Conservation (phyloP, 1,139 yeast genomes). For the Meyerozyma sp. region DNA sequence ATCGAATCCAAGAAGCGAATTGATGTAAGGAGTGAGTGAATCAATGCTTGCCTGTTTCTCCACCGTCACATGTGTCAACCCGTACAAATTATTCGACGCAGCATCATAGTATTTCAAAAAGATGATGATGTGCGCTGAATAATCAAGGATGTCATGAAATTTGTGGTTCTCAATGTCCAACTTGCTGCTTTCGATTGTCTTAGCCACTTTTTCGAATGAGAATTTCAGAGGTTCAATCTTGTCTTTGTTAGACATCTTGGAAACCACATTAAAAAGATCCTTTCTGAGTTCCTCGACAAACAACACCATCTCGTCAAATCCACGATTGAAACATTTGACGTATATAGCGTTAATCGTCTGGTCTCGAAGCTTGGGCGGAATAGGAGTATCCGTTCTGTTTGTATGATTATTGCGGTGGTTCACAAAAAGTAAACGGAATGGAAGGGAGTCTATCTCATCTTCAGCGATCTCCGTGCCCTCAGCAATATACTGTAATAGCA, state of each 20-base stretch:
- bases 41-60: slow-evolving; percentile 44
- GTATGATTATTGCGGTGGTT: slow-evolving; percentile 73
- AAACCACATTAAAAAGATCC: slow-evolving; percentile 22
- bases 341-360: slow-evolving; percentile 34
- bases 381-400: slow-evolving; percentile 53
- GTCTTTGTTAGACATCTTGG: slow-evolving; percentile 2
- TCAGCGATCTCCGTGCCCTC: slow-evolving; percentile 7
- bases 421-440: slow-evolving; percentile 60
- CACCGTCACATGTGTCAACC: slow-evolving; percentile 60
- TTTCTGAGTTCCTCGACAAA: slow-evolving; percentile 41
- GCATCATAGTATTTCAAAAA: slow-evolving; percentile 72
- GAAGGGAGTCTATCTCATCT: slow-evolving; percentile 14
- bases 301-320: slow-evolving; percentile 42
- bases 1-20: slow-evolving; percentile 40
- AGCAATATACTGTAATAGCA: slow-evolving; percentile 29
- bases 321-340: slow-evolving; percentile 33
- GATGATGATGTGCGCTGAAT: slow-evolving; percentile 40
- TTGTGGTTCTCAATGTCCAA: slow-evolving; percentile 5
- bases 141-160: slow-evolving; percentile 18
- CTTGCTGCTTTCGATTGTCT: slow-evolving; percentile 12
- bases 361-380: slow-evolving; percentile 32
- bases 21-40: slow-evolving; percentile 38
- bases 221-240: slow-evolving; percentile 19
- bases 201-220: slow-evolving; percentile 17
- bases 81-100: slow-evolving; percentile 46